Evolutionary conservation across 2,329 filamentous ascomycete genomes (phyloP).

Genomic region (Pyrenochaeta sp.): DNA sequence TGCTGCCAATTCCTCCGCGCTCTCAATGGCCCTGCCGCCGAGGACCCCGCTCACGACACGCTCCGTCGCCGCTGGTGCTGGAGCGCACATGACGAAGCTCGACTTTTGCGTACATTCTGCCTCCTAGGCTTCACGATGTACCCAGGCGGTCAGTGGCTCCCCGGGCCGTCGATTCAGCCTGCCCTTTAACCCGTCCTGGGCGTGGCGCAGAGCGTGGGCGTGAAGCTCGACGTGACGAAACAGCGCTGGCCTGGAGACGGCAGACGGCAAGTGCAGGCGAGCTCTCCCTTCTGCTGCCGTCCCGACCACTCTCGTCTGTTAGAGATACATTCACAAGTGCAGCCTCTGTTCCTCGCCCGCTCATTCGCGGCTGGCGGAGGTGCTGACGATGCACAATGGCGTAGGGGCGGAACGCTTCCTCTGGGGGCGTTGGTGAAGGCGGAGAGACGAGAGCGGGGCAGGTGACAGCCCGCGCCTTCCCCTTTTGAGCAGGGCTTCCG

Average conservation of each 20-base stretch:
- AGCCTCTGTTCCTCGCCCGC: slow-evolving; percentile 14
- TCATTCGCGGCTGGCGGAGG: slow-evolving; percentile 24
- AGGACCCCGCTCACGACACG: slow-evolving; percentile 24
- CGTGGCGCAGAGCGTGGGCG: slow-evolving; percentile 15
- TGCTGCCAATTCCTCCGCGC: slow-evolving; percentile 26
- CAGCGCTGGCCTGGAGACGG: slow-evolving; percentile 25
- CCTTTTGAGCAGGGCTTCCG: slow-evolving; percentile 28
- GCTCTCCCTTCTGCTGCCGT: slow-evolving; percentile 6
- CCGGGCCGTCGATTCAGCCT: slow-evolving; percentile 48
- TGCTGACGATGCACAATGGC: slow-evolving; percentile 16
- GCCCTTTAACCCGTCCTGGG: slow-evolving; percentile 31
- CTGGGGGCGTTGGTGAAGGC: slow-evolving; percentile 11
- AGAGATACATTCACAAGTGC: slow-evolving; percentile 10
- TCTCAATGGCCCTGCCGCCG: slow-evolving; percentile 25
- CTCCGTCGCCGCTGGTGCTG: slow-evolving; percentile 20
- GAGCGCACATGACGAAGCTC: slow-evolving; percentile 31
- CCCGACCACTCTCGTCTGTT: slow-evolving; percentile 7
- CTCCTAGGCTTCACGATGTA: slow-evolving; percentile 27
- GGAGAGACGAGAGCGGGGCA: slow-evolving; percentile 9
- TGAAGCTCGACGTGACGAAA: slow-evolving; percentile 11
- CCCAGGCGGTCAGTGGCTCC: slow-evolving; percentile 45
- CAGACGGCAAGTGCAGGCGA: slow-evolving; percentile 22
- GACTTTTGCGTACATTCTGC: slow-evolving; percentile 39
- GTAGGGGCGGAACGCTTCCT: slow-evolving; percentile 24
- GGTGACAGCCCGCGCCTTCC: slow-evolving; percentile 17